phyloP scores from a whole-genome alignment of 495 filamentous ascomycete species.

The Daldinia bambusicola region DNA sequence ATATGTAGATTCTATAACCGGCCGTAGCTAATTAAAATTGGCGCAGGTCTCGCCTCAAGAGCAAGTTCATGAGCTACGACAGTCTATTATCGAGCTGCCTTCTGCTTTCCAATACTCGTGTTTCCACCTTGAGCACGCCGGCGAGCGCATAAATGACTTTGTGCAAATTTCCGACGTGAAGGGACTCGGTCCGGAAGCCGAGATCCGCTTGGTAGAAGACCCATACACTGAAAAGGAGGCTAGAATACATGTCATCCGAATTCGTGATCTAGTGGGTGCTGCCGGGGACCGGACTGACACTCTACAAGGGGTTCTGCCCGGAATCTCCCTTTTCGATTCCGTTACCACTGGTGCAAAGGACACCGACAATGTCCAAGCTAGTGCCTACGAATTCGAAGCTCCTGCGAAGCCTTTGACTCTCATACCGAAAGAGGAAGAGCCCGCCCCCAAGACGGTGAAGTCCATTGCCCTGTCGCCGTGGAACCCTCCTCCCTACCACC shows the following conservation, averaged over 20 bases:
- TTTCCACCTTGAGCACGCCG: slow-evolving; percentile 94
- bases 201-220: slow-evolving; percentile 87
- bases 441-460: slow-evolving; percentile 88
- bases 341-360: slow-evolving; percentile 63
- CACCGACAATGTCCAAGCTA: slow-evolving; percentile 62
- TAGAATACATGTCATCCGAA: slow-evolving; percentile 88
- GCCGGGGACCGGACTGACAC: slow-evolving; percentile 87
- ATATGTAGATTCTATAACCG: slow-evolving; percentile 24
- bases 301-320: slow-evolving; percentile 88
- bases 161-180: slow-evolving; percentile 90
- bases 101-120: slow-evolving; percentile 96
- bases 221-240: slow-evolving; percentile 99
- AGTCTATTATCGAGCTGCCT: slow-evolving; percentile 95
- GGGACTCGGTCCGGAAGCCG: slow-evolving; percentile 76
- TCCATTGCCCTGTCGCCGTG: slow-evolving; percentile 87
- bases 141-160: slow-evolving; percentile 91
- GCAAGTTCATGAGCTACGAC: slow-evolving; percentile 96
- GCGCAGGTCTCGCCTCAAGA: slow-evolving; percentile 89
- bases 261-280: slow-evolving; percentile 92
- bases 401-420: slow-evolving; percentile 73
- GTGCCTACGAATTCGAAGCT: slow-evolving; percentile 80
- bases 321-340: slow-evolving; percentile 84
- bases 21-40: slow-evolving; percentile 39
- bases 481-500: slow-evolving; percentile 94
- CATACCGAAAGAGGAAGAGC: slow-evolving; percentile 69